phyloP scores from a whole-genome alignment of 257 asterid genomes.

The Penstemon eatonii region DNA sequence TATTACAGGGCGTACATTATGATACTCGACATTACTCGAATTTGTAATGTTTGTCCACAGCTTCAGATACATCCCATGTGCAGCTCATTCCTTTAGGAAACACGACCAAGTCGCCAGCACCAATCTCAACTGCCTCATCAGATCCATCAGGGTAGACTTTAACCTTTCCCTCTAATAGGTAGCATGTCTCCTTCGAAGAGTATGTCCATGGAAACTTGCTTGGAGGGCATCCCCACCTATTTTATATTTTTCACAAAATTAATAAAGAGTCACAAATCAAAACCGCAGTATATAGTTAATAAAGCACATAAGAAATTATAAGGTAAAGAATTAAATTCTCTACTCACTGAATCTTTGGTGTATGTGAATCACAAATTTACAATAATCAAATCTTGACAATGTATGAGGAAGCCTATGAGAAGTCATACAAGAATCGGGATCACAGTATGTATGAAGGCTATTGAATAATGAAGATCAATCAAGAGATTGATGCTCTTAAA shows the following conservation, averaged over 20 bases:
- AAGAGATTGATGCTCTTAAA: too few relatives aligned
- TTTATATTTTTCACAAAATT: background rate
- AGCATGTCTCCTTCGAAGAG: slow-evolving; percentile 61
- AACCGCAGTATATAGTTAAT: background rate
- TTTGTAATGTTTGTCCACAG: slow-evolving; percentile 70
- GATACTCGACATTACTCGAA: slow-evolving; percentile 34
- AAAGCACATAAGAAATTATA: slow-evolving; percentile 1
- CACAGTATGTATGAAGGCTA: too few relatives aligned
- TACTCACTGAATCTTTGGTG: too few relatives aligned
- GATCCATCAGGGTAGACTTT: slow-evolving; percentile 62
- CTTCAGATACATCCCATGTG: slow-evolving; percentile 67
- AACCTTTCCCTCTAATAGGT: slow-evolving; percentile 62
- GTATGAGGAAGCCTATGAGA: too few relatives aligned
- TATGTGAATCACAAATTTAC: too few relatives aligned
- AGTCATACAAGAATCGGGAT: too few relatives aligned
- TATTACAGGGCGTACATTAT: too few relatives aligned
- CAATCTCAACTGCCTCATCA: slow-evolving; percentile 54
- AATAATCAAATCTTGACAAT: too few relatives aligned
- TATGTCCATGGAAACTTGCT: slow-evolving; percentile 77
- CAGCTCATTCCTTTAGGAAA: slow-evolving; percentile 79
- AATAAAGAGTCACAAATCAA: background rate
- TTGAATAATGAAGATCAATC: too few relatives aligned
- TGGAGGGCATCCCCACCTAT: slow-evolving; percentile 78
- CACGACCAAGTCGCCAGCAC: slow-evolving; percentile 65
- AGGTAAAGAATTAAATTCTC: too few relatives aligned